Evolutionary conservation across 106 monocot genomes (phyloP).

Genomic region (Platanthera guangdongensis): DNA sequence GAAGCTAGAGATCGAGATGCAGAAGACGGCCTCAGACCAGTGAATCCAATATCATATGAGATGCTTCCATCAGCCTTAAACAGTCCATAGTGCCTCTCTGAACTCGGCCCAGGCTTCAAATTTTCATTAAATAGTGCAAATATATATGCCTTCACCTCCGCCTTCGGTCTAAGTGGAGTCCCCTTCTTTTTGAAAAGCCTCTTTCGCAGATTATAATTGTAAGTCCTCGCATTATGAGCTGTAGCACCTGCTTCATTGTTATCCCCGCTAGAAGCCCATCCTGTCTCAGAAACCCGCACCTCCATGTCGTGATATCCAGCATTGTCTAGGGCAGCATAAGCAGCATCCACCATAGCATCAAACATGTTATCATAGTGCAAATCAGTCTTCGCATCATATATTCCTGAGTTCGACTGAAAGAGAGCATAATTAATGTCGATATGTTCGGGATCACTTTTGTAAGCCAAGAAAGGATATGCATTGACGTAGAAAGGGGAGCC

Average conservation of each 20-base stretch:
- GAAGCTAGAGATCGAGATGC: constrained; percentile 21
- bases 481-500: constrained; percentile 63
- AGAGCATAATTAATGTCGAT: constrained; percentile 76
- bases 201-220: constrained; percentile 63
- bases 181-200: constrained; percentile 65
- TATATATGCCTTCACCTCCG: constrained; percentile 46
- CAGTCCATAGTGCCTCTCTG: constrained; percentile 69
- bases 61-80: constrained; percentile 76
- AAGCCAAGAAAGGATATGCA: constrained; percentile 68
- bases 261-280: constrained; percentile 74
- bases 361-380: constrained; percentile 88
- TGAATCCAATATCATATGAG: constrained; percentile 62
- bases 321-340: constrained; percentile 56
- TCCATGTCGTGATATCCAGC: constrained; percentile 63
- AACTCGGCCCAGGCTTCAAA: constrained; percentile 51
- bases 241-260: constrained; percentile 51
- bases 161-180: constrained; percentile 58
- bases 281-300: constrained; percentile 68
- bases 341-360: constrained; percentile 75
- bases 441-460: constrained; percentile 52
- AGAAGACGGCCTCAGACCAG: constrained; percentile 40
- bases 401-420: constrained; percentile 54
- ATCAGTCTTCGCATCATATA: constrained; percentile 52
- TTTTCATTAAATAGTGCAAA: constrained; percentile 85
- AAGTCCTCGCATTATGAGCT: constrained; percentile 50